These are phyloP conservation scores for Porogramme epimiltina DNA, from an alignment of 1,284 basidiomycete species.

Conservation along the genomic window DNA sequence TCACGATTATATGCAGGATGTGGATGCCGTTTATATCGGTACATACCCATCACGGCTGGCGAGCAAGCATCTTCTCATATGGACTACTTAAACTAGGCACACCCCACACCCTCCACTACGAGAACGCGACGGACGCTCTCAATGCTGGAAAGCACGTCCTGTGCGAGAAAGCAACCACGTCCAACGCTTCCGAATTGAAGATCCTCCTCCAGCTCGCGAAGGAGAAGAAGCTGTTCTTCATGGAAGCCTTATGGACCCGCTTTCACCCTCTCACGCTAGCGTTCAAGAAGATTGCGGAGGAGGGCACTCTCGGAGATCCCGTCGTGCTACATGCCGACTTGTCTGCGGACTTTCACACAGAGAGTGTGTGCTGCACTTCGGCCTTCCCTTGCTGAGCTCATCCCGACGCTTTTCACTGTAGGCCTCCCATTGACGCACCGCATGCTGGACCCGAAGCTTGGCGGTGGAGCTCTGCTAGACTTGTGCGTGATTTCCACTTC, in stretches of 20 bases:
- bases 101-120: slow-evolving; percentile 85
- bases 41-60: background rate
- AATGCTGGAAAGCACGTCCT: slow-evolving; percentile 85
- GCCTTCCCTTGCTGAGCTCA: too few relatives aligned
- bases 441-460: slow-evolving; percentile 80
- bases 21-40: slow-evolving; percentile 84
- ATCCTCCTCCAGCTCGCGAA: slow-evolving; percentile 75
- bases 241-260: slow-evolving; percentile 87
- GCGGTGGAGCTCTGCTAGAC: slow-evolving; percentile 86
- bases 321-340: slow-evolving; percentile 72
- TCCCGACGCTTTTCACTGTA: slow-evolving; percentile 27
- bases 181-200: slow-evolving; percentile 64
- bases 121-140: slow-evolving; percentile 76
- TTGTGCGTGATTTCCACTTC: slow-evolving; percentile 50
- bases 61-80: background rate
- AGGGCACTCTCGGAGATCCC: slow-evolving; percentile 63
- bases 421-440: slow-evolving; percentile 71
- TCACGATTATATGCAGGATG: slow-evolving; percentile 47
- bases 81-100: slow-evolving; percentile 56
- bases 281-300: slow-evolving; percentile 64
- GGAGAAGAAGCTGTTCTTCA: slow-evolving; percentile 80
- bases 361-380: slow-evolving; percentile 68
- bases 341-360: slow-evolving; percentile 69
- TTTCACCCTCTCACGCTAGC: slow-evolving; percentile 75
- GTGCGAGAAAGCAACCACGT: slow-evolving; percentile 82